A percentile compares a stretch with the other conserved stretches of the same genome.
These are phyloP conservation scores for Aspergillus nidulans DNA, from an alignment of 495 filamentous ascomycete genomes.

Conservation along the genomic window DNA sequence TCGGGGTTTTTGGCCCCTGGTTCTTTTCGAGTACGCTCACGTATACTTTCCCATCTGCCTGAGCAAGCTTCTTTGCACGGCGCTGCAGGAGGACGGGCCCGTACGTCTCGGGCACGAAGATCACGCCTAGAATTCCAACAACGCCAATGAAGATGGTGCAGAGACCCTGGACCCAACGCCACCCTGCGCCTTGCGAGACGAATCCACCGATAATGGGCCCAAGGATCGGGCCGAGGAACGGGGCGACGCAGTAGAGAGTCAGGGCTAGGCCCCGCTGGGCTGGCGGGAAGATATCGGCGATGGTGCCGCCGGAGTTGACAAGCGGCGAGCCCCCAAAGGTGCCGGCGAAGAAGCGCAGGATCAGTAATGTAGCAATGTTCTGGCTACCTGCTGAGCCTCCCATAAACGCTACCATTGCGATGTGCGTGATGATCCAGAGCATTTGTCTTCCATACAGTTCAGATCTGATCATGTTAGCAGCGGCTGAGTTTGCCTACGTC, in stretches of 20 bases:
- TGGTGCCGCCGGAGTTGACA: conserved; percentile 71
- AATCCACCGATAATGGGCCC: conserved; percentile 61
- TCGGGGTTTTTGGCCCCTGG: conserved; percentile 31
- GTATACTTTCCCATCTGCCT: conserved; percentile 55
- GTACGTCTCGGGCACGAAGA: conserved; percentile 58
- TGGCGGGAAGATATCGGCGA: conserved; percentile 68
- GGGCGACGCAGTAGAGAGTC: conserved; percentile 59
- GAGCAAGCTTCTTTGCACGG: conserved; percentile 47
- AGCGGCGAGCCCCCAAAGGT: conserved; percentile 69
- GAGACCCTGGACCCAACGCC: conserved; percentile 64
- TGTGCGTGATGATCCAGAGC: conserved; percentile 60
- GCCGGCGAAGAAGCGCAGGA: conserved; percentile 75
- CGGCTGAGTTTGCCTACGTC: no score
- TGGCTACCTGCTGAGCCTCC: conserved; percentile 58
- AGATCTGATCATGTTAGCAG: no score
- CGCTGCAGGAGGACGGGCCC: conserved; percentile 53
- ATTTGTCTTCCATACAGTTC: conserved; percentile 71
- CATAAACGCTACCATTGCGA: conserved; percentile 64
- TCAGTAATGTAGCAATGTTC: conserved; percentile 60
- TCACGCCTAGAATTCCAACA: conserved; percentile 50
- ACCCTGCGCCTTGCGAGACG: conserved; percentile 42
- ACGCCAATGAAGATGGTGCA: conserved; percentile 44
- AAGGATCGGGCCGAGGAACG: conserved; percentile 54
- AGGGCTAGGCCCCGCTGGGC: conserved; percentile 59
- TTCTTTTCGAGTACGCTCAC: conserved; percentile 40